Evolutionary conservation across 2,329 filamentous ascomycete genomes (phyloP).

Genomic region (Colletotrichum lini): DNA sequence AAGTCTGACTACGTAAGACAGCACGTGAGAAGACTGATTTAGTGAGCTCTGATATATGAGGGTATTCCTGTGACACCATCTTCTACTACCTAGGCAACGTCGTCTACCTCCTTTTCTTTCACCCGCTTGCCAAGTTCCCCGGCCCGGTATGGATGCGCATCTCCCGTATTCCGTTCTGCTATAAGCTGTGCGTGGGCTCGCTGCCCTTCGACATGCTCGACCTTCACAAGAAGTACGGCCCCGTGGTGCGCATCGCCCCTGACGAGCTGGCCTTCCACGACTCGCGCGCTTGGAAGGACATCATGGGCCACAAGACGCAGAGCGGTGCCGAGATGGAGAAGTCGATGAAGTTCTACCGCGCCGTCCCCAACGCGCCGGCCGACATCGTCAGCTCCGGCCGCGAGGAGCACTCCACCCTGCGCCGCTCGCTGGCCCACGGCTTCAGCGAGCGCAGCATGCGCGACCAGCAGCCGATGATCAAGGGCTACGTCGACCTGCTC

Average conservation of each 20-base stretch:
- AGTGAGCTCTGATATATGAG: too few relatives aligned
- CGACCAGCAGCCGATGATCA: constrained; percentile 49
- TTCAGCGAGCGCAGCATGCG: constrained; percentile 47
- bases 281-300: constrained; percentile 56
- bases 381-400: constrained; percentile 42
- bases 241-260: constrained; percentile 62
- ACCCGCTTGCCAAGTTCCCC: constrained; percentile 50
- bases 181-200: constrained; percentile 44
- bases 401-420: constrained; percentile 39
- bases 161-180: constrained; percentile 22
- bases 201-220: constrained; percentile 48
- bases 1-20: too few relatives aligned
- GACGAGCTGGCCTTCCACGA: constrained; percentile 62
- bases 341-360: constrained; percentile 30
- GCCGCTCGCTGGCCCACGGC: constrained; percentile 43
- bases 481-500: constrained; percentile 56
- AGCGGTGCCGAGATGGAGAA: constrained; percentile 40
- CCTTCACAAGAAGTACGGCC: constrained; percentile 58
- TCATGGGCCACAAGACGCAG: constrained; percentile 52
- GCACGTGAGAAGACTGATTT: too few relatives aligned
- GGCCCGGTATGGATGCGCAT: constrained; percentile 45
- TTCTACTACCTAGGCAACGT: constrained; percentile 1
- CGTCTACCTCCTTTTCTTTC: constrained; percentile 49
- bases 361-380: not conserved
- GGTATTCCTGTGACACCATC: too few relatives aligned